Percentiles rank a stretch among this genome's conserved stretches.
phyloP scores from a whole-genome alignment of 2,329 filamentous ascomycete species.

The Cladosporium sp. region DNA sequence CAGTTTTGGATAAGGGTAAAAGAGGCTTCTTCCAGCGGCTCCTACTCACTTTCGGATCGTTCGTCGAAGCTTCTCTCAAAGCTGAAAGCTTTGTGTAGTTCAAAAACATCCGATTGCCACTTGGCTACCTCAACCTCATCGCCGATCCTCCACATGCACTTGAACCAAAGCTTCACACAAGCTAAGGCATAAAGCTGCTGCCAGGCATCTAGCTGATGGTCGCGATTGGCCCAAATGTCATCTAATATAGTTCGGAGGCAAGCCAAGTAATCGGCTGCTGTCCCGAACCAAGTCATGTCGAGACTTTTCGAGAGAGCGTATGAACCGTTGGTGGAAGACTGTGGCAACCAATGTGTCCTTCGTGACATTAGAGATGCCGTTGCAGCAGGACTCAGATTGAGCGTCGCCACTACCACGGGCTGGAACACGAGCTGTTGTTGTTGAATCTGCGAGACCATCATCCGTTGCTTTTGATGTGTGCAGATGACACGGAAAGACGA shows the following conservation, averaged over 20 bases:
- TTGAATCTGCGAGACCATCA: neutral
- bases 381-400: neutral
- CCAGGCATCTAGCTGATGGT: neutral
- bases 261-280: neutral
- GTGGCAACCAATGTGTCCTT: neutral
- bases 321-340: neutral
- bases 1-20: no score
- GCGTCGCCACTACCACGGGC: neutral
- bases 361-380: neutral
- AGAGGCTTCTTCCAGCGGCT: no score
- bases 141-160: neutral
- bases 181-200: neutral
- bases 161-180: neutral
- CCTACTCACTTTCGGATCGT: no score
- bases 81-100: neutral
- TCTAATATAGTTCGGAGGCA: neutral
- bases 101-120: neutral
- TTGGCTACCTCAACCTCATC: neutral
- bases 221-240: neutral
- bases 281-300: neutral
- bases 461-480: neutral
- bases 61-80: neutral
- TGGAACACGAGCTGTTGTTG: neutral
- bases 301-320: neutral
- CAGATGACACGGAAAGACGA: neutral